phyloP scores from a whole-genome alignment of 1,139 yeast genomes.

The Geotrichum citri-aurantii region DNA sequence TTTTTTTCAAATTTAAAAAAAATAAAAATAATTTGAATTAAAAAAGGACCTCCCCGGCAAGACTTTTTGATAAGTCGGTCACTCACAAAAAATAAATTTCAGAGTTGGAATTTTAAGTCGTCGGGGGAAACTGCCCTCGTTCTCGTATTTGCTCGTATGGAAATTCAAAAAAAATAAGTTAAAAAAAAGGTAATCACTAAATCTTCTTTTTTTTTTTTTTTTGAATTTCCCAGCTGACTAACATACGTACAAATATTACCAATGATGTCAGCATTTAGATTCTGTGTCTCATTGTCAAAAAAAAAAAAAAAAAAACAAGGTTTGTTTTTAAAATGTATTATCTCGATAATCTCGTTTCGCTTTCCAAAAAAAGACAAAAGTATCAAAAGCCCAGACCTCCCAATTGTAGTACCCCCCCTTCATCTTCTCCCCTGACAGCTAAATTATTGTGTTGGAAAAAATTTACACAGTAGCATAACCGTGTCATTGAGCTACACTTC shows the following conservation, averaged over 20 bases:
- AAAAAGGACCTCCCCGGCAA: too few relatives aligned
- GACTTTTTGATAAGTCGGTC: not conserved
- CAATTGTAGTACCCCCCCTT: too few relatives aligned
- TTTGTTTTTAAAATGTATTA: not conserved
- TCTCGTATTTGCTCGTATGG: not conserved
- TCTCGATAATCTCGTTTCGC: not conserved
- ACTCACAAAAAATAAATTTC: not conserved
- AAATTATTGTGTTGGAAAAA: not conserved
- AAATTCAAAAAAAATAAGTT: too few relatives aligned
- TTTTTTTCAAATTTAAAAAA: not conserved
- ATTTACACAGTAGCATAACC: not conserved
- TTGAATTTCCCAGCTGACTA: not conserved
- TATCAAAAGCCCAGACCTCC: not conserved
- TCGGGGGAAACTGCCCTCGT: too few relatives aligned
- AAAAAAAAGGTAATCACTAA: not conserved
- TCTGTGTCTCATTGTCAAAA: too few relatives aligned
- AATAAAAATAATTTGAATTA: too few relatives aligned
- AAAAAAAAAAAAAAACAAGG: too few relatives aligned
- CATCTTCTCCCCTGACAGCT: not conserved
- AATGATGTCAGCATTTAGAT: not conserved
- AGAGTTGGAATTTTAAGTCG: too few relatives aligned
- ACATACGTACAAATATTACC: not conserved
- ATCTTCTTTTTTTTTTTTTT: too few relatives aligned
- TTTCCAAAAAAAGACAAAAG: not conserved
- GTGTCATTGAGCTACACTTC: not conserved